A percentile compares a stretch with the other conserved stretches of the same genome.
Conservation (phyloP, 2,329 filamentous ascomycete species). For the Alternaria incomplexa region DNA sequence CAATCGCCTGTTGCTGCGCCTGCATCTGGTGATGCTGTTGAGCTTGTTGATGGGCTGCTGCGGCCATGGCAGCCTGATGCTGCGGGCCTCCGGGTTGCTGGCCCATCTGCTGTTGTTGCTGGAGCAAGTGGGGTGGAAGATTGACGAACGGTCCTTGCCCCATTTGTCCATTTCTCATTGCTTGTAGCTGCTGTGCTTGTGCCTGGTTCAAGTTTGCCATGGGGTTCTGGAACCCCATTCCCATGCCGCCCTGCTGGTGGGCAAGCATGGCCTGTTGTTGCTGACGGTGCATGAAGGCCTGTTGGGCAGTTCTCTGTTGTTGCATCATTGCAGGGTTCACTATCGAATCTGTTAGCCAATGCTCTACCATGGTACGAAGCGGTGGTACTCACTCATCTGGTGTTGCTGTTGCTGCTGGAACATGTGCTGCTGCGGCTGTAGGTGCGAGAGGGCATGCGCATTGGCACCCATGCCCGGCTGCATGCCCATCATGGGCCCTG, state of each 20-base stretch:
- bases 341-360: constrained; percentile 20
- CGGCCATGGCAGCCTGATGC: constrained; percentile 50
- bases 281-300: constrained; percentile 54
- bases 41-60: constrained; percentile 50
- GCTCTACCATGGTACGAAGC: not conserved
- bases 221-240: constrained; percentile 60
- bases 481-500: constrained; percentile 77
- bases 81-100: constrained; percentile 45
- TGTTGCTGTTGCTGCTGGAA: constrained; percentile 57
- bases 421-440: constrained; percentile 68
- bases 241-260: constrained; percentile 62
- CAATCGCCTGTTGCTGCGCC: constrained; percentile 46
- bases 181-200: constrained; percentile 39
- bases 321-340: constrained; percentile 52
- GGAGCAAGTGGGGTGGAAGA: constrained; percentile 48
- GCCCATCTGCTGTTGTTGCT: constrained; percentile 55
- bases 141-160: constrained; percentile 31
- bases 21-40: constrained; percentile 52
- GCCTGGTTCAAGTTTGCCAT: constrained; percentile 57
- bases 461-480: constrained; percentile 69
- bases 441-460: constrained; percentile 73
- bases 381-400: constrained; percentile 44
- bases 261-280: constrained; percentile 62
- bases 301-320: constrained; percentile 51
- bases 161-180: constrained; percentile 32